Evolutionary conservation across 2,329 filamentous ascomycete species (phyloP).

Genomic region (Colletotrichum siamense): DNA sequence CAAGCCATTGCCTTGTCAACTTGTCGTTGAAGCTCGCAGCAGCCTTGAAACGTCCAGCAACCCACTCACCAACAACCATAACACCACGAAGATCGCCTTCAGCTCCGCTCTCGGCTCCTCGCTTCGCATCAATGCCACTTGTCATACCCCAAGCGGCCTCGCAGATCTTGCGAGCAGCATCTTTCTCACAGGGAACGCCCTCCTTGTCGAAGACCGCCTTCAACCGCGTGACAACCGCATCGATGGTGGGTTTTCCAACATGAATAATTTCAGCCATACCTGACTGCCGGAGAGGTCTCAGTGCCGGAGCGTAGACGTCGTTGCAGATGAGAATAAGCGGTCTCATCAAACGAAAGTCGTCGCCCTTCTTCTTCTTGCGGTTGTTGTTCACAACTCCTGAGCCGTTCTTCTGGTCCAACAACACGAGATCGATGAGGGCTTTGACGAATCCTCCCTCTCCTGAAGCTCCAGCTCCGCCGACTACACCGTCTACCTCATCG

Average conservation of each 20-base stretch:
- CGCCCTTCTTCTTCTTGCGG: slow-evolving; percentile 74
- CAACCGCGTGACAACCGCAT: slow-evolving; percentile 82
- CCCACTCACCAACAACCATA: slow-evolving; percentile 89
- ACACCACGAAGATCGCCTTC: slow-evolving; percentile 80
- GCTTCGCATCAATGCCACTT: slow-evolving; percentile 71
- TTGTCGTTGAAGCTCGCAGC: slow-evolving; percentile 44
- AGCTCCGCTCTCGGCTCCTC: slow-evolving; percentile 70
- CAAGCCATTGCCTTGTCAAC: slow-evolving; percentile 79
- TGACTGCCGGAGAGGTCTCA: slow-evolving; percentile 86
- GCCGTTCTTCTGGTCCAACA: slow-evolving; percentile 82
- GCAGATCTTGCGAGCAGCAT: slow-evolving; percentile 84
- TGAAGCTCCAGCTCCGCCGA: slow-evolving; percentile 75
- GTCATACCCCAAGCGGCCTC: slow-evolving; percentile 84
- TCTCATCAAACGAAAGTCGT: slow-evolving; percentile 85
- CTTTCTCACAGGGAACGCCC: slow-evolving; percentile 84
- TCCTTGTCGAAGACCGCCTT: slow-evolving; percentile 88
- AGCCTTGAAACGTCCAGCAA: slow-evolving; percentile 72
- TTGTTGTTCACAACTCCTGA: slow-evolving; percentile 32
- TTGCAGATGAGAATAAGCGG: slow-evolving; percentile 96
- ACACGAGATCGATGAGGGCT: slow-evolving; percentile 88
- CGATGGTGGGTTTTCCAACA: slow-evolving; percentile 85
- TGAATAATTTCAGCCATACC: slow-evolving; percentile 88
- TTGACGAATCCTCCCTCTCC: slow-evolving; percentile 96
- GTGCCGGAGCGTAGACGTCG: slow-evolving; percentile 90
- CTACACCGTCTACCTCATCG: slow-evolving; percentile 95